phyloP scores from a whole-genome alignment of 1,284 basidiomycete species.

The Melampsora americana region DNA sequence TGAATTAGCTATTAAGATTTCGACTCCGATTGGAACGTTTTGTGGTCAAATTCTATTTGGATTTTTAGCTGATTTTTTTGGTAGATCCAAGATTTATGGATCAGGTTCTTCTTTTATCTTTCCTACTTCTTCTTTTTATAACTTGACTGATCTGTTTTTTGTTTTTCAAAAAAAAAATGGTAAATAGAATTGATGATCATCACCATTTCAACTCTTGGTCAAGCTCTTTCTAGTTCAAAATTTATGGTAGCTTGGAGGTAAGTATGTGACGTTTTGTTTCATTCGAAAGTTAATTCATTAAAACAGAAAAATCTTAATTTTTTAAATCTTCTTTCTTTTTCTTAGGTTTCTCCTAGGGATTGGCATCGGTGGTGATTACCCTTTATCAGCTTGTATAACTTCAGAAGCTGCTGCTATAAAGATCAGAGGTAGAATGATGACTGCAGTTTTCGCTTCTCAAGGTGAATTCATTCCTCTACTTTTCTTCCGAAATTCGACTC shows the following conservation, averaged over 20 bases:
- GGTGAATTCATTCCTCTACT: not conserved
- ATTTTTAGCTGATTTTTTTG: slow-evolving; percentile 66
- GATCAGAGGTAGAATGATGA: slow-evolving; percentile 69
- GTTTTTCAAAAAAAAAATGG: too few relatives aligned
- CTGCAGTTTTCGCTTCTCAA: slow-evolving; percentile 49
- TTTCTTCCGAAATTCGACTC: not conserved
- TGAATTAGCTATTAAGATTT: slow-evolving; percentile 68
- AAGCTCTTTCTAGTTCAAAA: slow-evolving; percentile 62
- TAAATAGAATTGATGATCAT: slow-evolving; percentile 54
- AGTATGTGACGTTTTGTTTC: slow-evolving; percentile 53
- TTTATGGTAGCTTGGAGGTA: slow-evolving; percentile 68
- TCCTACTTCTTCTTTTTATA: too few relatives aligned
- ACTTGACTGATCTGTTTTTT: too few relatives aligned
- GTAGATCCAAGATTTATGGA: slow-evolving; percentile 67
- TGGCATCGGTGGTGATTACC: slow-evolving; percentile 74
- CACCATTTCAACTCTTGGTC: slow-evolving; percentile 55
- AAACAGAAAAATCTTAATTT: not conserved
- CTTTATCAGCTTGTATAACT: slow-evolving; percentile 63
- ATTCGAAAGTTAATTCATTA: not conserved
- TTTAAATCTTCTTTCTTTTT: slow-evolving; percentile 44
- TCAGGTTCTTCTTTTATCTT: too few relatives aligned
- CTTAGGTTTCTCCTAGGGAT: slow-evolving; percentile 48
- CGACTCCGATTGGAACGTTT: slow-evolving; percentile 59
- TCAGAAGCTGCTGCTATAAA: slow-evolving; percentile 71
- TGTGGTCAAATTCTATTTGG: slow-evolving; percentile 66